Evolutionary conservation across 108 stramenopile species (phyloP), one percentile per base, ranked within the genome.

Genomic region (Cyclotella sp.): DNA sequence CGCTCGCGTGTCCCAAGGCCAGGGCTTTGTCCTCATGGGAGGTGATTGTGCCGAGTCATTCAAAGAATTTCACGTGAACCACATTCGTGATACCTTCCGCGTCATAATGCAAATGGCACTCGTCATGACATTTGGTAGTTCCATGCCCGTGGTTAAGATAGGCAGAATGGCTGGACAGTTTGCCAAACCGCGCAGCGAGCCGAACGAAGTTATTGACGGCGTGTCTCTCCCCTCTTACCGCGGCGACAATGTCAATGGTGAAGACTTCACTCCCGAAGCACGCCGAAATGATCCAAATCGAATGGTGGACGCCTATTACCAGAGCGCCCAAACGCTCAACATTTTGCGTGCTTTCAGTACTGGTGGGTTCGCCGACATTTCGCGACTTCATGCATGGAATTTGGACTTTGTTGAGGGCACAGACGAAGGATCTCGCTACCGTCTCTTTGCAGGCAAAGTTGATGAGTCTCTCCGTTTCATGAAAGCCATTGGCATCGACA

Each of bases 11-110:
- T 91, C 93, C 44, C 86, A 86, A 73, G 99, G 99, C 18, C 95
- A 99, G 77, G 96, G 97, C 43, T 98, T 99, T 75, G 84, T 99
- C 54, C 87, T 99, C 63, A 98, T 98, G 96, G 99, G 98, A 14
- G 99, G 99, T 11, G 99, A 99, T 84, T 99, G 98, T 83, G 98
- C 99, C 29, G 98, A 98, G 81, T 85, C 91, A 70, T 97, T 98
- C 76, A 86, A 94, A 59, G 93, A 97, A 73, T 97, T 95, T 87
- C 92, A 93, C 76, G 96, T 95, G 14, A 94, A 97, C 84, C 96
- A 97, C 68, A 88, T 98, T 40, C 90, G 97, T 44, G 97, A 97
- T 76, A 95, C 96, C 63, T 98, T 98, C 89, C 90, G 96, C 42
- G 89, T 97, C 44, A 75, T 97, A 22, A 78, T 97, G 71, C 95